Percentiles rank a stretch among this genome's conserved stretches.
These are phyloP conservation scores for Solanum hybrid DNA, from an alignment of 305 asterid species.

Conservation along the genomic window DNA sequence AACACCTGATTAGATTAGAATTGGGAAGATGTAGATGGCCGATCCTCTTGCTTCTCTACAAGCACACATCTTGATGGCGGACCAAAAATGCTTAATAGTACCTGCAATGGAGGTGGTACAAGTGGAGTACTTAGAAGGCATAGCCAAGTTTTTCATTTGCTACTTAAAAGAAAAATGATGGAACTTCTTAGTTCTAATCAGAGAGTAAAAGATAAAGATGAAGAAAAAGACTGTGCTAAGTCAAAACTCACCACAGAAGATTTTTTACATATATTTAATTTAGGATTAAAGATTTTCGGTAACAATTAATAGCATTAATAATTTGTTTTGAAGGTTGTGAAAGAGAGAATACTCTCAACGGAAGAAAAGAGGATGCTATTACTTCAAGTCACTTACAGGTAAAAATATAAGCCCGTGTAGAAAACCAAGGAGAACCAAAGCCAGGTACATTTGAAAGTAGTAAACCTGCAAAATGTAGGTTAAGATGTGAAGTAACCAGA, in stretches of 20 bases:
- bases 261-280: neutral
- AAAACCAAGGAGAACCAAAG: slow-evolving; percentile 89
- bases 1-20: slow-evolving; percentile 16
- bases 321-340: neutral
- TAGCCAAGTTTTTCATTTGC: neutral
- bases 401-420: slow-evolving; percentile 77
- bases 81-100: slow-evolving; percentile 82
- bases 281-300: neutral
- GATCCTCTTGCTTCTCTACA: slow-evolving; percentile 87
- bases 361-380: neutral
- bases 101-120: slow-evolving; percentile 34
- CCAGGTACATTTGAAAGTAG: slow-evolving; percentile 89
- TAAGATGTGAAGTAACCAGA: neutral
- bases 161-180: neutral
- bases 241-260: neutral
- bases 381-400: slow-evolving; percentile 54
- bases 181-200: neutral
- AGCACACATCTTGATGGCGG: slow-evolving; percentile 92
- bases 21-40: slow-evolving; percentile 80
- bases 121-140: neutral
- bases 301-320: neutral
- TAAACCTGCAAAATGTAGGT: slow-evolving; percentile 52
- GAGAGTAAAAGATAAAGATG: neutral
- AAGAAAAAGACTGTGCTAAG: neutral
- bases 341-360: neutral